Percentiles rank a stretch among this genome's conserved stretches.
Evolutionary conservation across 2,329 filamentous ascomycete genomes (phyloP).

Genomic region (Cladophialophora bantiana): DNA sequence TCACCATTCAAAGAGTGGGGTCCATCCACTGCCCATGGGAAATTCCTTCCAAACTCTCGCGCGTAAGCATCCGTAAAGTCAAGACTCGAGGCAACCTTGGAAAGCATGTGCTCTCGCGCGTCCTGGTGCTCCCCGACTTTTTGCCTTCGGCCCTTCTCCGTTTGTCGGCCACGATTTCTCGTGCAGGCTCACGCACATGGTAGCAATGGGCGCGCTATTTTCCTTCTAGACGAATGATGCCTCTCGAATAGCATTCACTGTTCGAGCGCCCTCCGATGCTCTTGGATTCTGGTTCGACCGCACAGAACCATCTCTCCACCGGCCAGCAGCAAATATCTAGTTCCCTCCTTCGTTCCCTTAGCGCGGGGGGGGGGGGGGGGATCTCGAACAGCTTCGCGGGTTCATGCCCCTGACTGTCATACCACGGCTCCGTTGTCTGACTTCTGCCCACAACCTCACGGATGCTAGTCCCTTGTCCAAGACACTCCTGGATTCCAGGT

Average conservation of each 20-base stretch:
- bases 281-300: background rate
- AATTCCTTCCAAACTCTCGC: background rate
- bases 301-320: background rate
- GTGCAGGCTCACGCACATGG: constrained; percentile 16
- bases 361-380: too few species aligned
- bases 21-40: background rate
- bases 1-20: background rate
- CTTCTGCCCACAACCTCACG: background rate
- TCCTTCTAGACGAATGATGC: constrained; percentile 11
- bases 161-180: constrained; percentile 2
- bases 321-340: background rate
- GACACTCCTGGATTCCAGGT: background rate
- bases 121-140: constrained; percentile 13
- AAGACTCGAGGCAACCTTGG: background rate
- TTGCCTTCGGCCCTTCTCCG: constrained; percentile 22
- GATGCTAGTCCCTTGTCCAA: background rate
- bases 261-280: background rate
- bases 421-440: background rate
- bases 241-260: constrained; percentile 6
- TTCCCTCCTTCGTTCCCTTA: constrained; percentile 1
- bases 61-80: constrained; percentile 1
- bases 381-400: background rate
- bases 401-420: background rate
- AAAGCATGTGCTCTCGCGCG: constrained; percentile 20
- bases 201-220: background rate